Base-by-base conservation (phyloP, 768 basidiomycete genomes). In the Suillus alpinus region DNA sequence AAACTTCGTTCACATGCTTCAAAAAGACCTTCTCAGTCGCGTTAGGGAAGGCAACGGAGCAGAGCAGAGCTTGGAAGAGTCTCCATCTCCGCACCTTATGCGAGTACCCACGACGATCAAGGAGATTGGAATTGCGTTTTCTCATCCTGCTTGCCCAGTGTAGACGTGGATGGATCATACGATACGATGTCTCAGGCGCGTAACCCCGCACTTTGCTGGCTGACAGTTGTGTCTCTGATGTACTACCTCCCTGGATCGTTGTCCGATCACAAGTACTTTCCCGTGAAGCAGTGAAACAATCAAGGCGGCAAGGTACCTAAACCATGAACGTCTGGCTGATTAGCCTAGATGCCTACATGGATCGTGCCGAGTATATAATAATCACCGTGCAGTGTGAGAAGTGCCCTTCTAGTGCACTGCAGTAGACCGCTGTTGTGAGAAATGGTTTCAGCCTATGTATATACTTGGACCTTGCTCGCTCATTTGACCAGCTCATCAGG, bases 301-400 rank as follows among this genome's bases (percentile, higher is more conserved):
- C 58, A 51, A 56, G 59, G 60, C 64, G 34, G 6, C 16, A 9
- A 32, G 59, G 41, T 41, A 4, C 32, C 7, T 52, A 61, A 44
- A 31, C 13, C 18, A 20, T 37, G 16, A 36, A 32, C 23, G 46
- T 37, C 44, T 39, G 14, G n/a, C 18, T 31, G 43, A 50, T 51
- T 32, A 7, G 14, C 57, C 58, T 59, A 29, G 26, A 57, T 20
- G 14, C 57, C 58, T 59, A 29, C 16, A 57, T 20, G 55, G n/a
- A 26, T 46, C 58, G 18, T 13, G n/a, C 47, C 14, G 5, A 60
- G 40, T 50, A 60, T 34, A 63, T 59, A 46, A 43, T 40, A 32
- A 58, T 71, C 68, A 59, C 69, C 68, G 69, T 57, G 23, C 56
- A n/a, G 71, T 70, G 69, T 70, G 69, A 70, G 69, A 70, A 53